Evolutionary conservation across 805 yeast species (phyloP).

Genomic region (Wickerhamiella azymoides): DNA sequence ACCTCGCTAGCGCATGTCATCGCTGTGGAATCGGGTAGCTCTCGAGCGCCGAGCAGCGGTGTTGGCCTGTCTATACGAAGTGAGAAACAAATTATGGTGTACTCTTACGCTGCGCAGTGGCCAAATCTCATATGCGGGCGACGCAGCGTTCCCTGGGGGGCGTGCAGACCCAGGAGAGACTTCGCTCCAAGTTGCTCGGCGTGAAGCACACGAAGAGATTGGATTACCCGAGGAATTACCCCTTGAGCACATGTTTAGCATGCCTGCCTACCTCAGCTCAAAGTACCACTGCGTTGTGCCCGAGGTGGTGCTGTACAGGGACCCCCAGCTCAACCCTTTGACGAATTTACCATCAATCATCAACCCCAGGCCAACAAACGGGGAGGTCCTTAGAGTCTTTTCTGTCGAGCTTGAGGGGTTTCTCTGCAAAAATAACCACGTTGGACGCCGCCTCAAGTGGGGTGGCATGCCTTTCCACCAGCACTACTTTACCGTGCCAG

Average conservation of each 20-base stretch:
- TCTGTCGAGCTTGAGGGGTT: conserved; percentile 19
- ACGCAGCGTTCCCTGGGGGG: conserved; percentile 89
- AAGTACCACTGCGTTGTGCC: conserved; percentile 78
- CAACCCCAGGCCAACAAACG: conserved; percentile 8
- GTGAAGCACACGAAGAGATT: conserved; percentile 82
- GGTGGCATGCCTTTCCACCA: conserved; percentile 24
- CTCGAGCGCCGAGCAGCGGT: conserved; percentile 9
- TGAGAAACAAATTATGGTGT: conserved; percentile 56
- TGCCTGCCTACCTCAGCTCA: conserved; percentile 74
- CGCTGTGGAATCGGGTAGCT: conserved; percentile 7
- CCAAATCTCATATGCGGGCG: conserved; percentile 68
- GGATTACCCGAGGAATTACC: conserved; percentile 45
- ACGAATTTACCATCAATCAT: conserved; percentile 16
- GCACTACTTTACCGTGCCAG: conserved; percentile 22
- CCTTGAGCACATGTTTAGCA: conserved; percentile 43
- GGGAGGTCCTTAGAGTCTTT: conserved; percentile 26
- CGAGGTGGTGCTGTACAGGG: conserved; percentile 28
- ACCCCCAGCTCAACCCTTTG: not conserved
- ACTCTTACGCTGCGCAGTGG: conserved; percentile 67
- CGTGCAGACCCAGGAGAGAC: conserved; percentile 62
- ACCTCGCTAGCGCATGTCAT: not conserved
- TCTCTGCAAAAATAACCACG: conserved; percentile 17
- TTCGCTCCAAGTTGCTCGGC: conserved; percentile 59
- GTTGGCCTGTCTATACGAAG: conserved; percentile 9
- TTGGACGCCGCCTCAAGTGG: conserved; percentile 23